Percentiles rank a stretch among this genome's conserved stretches.
Evolutionary conservation across 768 basidiomycete genomes (phyloP).

Genomic region (Lentinula sp.): DNA sequence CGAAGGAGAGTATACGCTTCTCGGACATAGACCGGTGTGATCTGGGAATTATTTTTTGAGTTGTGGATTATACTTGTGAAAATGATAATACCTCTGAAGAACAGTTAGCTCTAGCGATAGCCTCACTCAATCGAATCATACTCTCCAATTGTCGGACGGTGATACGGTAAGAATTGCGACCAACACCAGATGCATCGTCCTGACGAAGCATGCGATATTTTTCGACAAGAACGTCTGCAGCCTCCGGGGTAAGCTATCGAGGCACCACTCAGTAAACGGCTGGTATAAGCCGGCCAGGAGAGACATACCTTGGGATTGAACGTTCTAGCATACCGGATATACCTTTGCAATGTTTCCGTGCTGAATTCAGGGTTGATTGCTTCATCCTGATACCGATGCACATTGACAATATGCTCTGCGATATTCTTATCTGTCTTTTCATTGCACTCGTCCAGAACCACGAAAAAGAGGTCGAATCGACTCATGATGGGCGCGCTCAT

Average conservation of each 20-base stretch:
- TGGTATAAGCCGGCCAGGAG: not conserved
- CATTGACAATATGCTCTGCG: conserved; percentile 95
- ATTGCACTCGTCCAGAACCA: conserved; percentile 96
- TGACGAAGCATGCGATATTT: conserved; percentile 90
- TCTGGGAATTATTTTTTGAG: conserved; percentile 37
- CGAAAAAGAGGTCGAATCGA: conserved; percentile 96
- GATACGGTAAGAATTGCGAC: conserved; percentile 91
- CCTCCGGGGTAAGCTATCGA: conserved; percentile 81
- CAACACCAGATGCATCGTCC: conserved; percentile 85
- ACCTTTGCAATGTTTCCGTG: conserved; percentile 92
- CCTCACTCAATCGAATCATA: conserved; percentile 97
- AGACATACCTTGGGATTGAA: conserved; percentile 88
- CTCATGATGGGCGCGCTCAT: conserved; percentile 99
- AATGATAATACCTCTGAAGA: conserved; percentile 65
- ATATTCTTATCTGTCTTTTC: conserved; percentile 89
- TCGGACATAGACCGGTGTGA: conserved; percentile 88
- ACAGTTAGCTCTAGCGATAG: conserved; percentile 96
- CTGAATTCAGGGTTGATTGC: conserved; percentile 97
- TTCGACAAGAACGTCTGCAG: conserved; percentile 88
- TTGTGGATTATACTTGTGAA: not conserved
- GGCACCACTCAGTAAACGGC: conserved; percentile 6
- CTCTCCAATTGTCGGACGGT: conserved; percentile 97
- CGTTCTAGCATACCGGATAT: conserved; percentile 95
- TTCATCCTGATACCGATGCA: conserved; percentile 91
- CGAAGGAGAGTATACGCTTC: conserved; percentile 92